phyloP scores from a whole-genome alignment of 202 grass and related monocot genomes.

The Eragrostis tef region DNA sequence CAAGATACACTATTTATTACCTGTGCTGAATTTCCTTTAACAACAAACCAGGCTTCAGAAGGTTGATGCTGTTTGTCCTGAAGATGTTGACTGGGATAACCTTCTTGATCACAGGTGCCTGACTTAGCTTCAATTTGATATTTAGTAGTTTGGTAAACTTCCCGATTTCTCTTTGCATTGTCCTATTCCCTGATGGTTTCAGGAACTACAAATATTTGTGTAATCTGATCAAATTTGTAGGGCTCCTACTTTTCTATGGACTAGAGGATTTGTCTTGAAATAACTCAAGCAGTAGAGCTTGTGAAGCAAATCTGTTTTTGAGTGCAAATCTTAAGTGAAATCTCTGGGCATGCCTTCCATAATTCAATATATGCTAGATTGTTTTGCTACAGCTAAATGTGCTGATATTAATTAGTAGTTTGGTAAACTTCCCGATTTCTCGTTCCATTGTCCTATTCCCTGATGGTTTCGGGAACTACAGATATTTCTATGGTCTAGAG shows the following conservation, averaged over 20 bases:
- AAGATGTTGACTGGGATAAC: slow-evolving; percentile 91
- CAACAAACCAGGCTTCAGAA: slow-evolving; percentile 63
- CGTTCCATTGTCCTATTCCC: neutral
- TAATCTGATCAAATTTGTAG: too few relatives aligned
- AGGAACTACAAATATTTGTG: too few relatives aligned
- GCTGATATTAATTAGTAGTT: slow-evolving; percentile 31
- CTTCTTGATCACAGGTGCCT: slow-evolving; percentile 75
- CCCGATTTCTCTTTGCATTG: neutral
- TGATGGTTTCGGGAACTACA: too few relatives aligned
- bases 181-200: neutral
- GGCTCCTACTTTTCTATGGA: slow-evolving; percentile 1
- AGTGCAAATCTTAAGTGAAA: neutral
- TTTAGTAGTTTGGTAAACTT: slow-evolving; percentile 20
- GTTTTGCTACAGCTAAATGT: too few relatives aligned
- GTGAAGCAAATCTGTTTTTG: neutral
- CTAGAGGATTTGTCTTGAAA: neutral
- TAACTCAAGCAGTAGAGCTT: neutral
- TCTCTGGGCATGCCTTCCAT: too few relatives aligned
- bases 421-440: neutral
- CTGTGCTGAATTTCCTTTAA: slow-evolving; percentile 43
- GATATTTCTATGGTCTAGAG: neutral
- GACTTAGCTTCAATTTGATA: slow-evolving; percentile 26
- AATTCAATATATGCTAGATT: too few relatives aligned
- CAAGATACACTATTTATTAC: neutral
- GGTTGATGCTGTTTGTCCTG: slow-evolving; percentile 66